Evolutionary conservation across 257 asterid species (phyloP).

Genomic region (Catharanthus roseus): DNA sequence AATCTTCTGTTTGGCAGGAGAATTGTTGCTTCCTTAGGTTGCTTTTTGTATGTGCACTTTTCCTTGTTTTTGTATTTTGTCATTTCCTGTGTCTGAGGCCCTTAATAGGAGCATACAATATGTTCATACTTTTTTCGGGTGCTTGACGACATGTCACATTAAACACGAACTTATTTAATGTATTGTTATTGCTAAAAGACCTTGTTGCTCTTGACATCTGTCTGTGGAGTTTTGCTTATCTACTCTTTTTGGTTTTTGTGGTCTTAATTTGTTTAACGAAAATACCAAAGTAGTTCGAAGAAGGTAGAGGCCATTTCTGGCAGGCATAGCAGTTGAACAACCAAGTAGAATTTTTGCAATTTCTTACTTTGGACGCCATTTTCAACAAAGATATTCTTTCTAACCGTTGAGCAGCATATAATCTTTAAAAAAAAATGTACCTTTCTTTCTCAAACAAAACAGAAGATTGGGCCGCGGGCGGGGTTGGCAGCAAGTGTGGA

Average conservation of each 20-base stretch:
- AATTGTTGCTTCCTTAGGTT: neutral
- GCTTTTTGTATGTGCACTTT: neutral
- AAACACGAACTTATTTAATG: neutral
- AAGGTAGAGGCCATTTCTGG: neutral
- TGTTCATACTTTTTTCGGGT: neutral
- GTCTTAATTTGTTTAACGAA: too few relatives aligned
- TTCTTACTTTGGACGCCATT: neutral
- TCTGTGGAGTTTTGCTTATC: too few relatives aligned
- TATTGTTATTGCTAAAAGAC: neutral
- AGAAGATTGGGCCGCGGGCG: too few relatives aligned
- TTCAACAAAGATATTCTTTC: too few relatives aligned
- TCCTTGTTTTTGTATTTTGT: neutral
- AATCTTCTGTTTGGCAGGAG: neutral
- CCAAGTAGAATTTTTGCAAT: neutral
- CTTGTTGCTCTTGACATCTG: too few relatives aligned
- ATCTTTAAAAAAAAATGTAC: too few relatives aligned
- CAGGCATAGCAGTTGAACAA: neutral
- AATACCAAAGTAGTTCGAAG: too few relatives aligned
- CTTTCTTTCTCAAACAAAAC: too few relatives aligned
- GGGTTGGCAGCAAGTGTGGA: too few relatives aligned
- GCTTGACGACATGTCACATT: neutral
- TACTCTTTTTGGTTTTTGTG: too few relatives aligned
- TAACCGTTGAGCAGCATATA: too few relatives aligned
- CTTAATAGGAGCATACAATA: neutral
- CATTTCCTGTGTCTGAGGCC: neutral